Evolutionary conservation across 306 rosid species (phyloP), one percentile per base, ranked within the genome.

Genomic region (Alnus glutinosa): DNA sequence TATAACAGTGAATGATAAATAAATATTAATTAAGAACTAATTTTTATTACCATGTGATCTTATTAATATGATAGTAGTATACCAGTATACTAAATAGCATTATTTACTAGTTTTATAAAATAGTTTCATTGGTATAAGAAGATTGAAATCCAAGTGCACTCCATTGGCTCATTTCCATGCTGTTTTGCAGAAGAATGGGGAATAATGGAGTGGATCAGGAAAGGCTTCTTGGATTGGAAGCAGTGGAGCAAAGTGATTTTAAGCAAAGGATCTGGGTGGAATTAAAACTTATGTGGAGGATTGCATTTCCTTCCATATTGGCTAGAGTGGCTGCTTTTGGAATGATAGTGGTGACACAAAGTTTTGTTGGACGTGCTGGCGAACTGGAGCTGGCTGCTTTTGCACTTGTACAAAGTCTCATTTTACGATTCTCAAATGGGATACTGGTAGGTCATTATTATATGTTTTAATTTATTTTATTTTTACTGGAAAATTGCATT

Each of bases 291-390:
- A 75, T 89, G 82, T 89, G 93, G 93, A 0, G 78, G 3, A 88
- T 89, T 15, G 89, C 93, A 23, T 90, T 81, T 54, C 93, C 93
- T 1, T 87, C 86, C 8, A 87, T 89, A 9, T 84, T 86, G 84
- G 83, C 91, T 0, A 78, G 91, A 51, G 73, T 77, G 54, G 72
- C 87, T 0, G 62, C 89, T n/a, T 89, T 89, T 46, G 93, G 93
- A 4, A 63, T 89, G 66, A 61, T 63, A 19, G 86, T 87, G 34
- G 85, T 88, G 15, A 89, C 82, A 32, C 93, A 89, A 37, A 81
- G 88, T 0, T 89, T 87, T 54, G 37, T 89, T 47, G 93, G 93
- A 1, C 93, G 87, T 78, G 82, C 87, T 67, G 82, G 87, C 13
- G 71, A 87, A 0, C 75, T 6, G 59, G 86, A 87, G 57, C 85